These are phyloP conservation scores for Cyphellophora europaea DNA, from an alignment of 2,329 filamentous ascomycete species.

Conservation along the genomic window DNA sequence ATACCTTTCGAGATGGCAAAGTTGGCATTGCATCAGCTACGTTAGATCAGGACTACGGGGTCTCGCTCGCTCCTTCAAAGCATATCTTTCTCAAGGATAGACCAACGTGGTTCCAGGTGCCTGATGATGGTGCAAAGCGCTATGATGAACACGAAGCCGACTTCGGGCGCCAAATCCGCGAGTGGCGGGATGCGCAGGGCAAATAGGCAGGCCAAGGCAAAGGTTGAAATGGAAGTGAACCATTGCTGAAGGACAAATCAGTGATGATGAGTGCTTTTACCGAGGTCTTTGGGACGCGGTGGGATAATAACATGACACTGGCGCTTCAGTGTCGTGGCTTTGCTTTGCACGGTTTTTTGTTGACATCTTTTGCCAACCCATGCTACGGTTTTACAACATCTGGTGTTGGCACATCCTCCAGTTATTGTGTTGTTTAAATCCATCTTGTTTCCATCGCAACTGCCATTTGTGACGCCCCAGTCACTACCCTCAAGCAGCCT, in stretches of 20 bases:
- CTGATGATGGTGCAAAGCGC: constrained; percentile 26
- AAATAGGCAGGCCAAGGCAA: constrained; percentile 1
- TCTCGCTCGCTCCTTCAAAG: constrained; percentile 18
- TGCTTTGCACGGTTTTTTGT: no score
- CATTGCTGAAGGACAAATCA: not conserved
- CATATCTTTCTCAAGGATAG: constrained; percentile 39
- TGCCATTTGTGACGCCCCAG: no score
- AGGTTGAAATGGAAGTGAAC: not conserved
- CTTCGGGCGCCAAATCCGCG: constrained; percentile 9
- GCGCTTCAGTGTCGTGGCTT: no score
- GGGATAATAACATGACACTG: not conserved
- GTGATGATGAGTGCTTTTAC: not conserved
- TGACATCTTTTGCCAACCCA: no score
- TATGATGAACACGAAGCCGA: constrained; percentile 18
- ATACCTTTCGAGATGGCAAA: constrained; percentile 22
- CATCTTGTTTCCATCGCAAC: no score
- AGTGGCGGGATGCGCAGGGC: constrained; percentile 13
- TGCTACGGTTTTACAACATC: no score
- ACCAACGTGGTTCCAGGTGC: constrained; percentile 28
- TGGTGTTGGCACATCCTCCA: no score
- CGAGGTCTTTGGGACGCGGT: not conserved
- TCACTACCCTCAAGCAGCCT: no score
- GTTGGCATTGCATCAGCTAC: constrained; percentile 31
- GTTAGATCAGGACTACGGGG: constrained; percentile 29
- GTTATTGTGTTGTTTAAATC: no score